Base-by-base conservation (phyloP, 2,329 filamentous ascomycete genomes). In the Fusarium equiseti region DNA sequence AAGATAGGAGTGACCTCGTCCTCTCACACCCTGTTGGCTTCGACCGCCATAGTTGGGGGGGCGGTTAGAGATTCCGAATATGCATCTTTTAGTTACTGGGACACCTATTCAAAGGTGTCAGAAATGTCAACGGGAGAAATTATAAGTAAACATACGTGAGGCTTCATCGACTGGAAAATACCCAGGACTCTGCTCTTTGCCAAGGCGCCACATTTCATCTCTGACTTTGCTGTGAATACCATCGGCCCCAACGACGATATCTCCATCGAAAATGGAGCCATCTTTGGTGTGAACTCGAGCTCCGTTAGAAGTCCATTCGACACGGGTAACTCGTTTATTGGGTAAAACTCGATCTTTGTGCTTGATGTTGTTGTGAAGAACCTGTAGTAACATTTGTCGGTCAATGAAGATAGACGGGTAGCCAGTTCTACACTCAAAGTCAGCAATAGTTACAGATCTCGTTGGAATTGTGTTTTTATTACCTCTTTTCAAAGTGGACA, bases 231-330 rank as follows among this genome's bases (percentile, higher is more conserved):
- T 58, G 10, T 60, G 20, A 1, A 58, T 16, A 4, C 52, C 52
- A 20, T 60, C 58, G 16, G 58, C 58, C 9, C 52, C 52, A 27
- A 43, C 32, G 6, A 58, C 26, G 7, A 60, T 26, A 9, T 60
- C 51, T 1, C 57, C 57, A 6, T 13, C 2, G 5, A 60, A 11
- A 20, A 8, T 20, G 2, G 31, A 46, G 12, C 42, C 24, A 4
- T 59, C 50, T 7, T 31, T 38, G 6, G 51, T n/a, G n/a, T 20
- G 13, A 7, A 53, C 57, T 15, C 20, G 24, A 15, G 46, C 42
- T 1, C 26, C 32, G 0, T 18, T 32, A 3, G 22, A 27, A 12
- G 11, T 10, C 13, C 40, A 32, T 11, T 60, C n/a, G 16, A 27
- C n/a, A 16, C 22, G 5, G 13, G 38, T n/a, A 22, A 60, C 43